Evolutionary conservation across 2,329 filamentous ascomycete species (phyloP), one percentile per base, ranked within the genome.

Genomic region (Sporothrix variecibatus): DNA sequence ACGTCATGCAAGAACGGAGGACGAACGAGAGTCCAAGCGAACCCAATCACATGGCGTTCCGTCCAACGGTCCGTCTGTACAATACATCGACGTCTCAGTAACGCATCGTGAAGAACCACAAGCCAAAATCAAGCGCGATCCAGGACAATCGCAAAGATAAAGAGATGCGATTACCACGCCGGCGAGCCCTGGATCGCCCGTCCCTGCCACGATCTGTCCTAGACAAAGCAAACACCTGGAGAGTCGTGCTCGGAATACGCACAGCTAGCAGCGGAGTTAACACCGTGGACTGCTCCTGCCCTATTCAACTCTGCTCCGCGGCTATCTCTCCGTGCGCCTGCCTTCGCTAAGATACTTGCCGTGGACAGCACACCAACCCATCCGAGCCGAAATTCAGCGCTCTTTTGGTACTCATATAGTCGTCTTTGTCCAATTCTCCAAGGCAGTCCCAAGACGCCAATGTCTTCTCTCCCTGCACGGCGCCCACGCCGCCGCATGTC

Each of bases 181-280:
- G 58, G 58, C 6, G 58, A 64, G 31, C 58, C 58, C 58, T 40
- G 31, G 62, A 67, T 67, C 62, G 62, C 38, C 38, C 62, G n/a
- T 46, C 31, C 58, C 31, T 64, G 31, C 58, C 17, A 12, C 38
- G 62, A 67, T 67, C 64, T 49, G 38, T 23, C 64, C 64, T 43
- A 68, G 65, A 34, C 40, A 28, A 20, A n/a, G 34, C 60, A 23
- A 8, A 34, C 34, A 34, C 34, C 34, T 34, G 34, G 34, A 46
- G 62, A 26, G 40, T 58, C 26, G 64, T 43, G 49, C 34, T 62
- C 69, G 69, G 69, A 71, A 71, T 34, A 38, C 38, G 69, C 23
- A 43, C 69, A 23, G 53, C 34, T 34, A 23, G 53, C 28, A 15
- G 15, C 69, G 69, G 69, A 71, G 69, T 49, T 70, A 70, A 70